Percentiles rank a stretch among this genome's conserved stretches.
Evolutionary conservation across 169 alveolate species (phyloP).

Genomic region (Babesia divergens): DNA sequence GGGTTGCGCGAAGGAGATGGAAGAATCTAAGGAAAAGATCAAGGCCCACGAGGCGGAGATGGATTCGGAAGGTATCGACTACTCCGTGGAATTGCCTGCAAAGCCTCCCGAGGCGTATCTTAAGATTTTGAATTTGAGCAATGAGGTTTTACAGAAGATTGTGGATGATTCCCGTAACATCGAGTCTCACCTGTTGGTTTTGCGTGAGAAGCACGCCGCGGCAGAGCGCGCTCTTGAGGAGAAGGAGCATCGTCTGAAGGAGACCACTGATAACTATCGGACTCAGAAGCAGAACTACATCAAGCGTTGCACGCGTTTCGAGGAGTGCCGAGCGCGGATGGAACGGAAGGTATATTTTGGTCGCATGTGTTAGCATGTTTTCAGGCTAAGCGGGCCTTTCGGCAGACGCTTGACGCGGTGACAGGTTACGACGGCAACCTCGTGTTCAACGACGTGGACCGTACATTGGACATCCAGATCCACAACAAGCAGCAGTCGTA

Average conservation of each 20-base stretch:
- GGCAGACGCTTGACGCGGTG: slow-evolving; percentile 55
- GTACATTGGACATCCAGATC: slow-evolving; percentile 59
- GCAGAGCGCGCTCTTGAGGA: slow-evolving; percentile 36
- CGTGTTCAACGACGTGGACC: slow-evolving; percentile 58
- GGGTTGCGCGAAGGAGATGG: slow-evolving; percentile 23
- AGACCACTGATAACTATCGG: slow-evolving; percentile 48
- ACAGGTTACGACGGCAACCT: slow-evolving; percentile 62
- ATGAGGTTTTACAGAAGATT: slow-evolving; percentile 33
- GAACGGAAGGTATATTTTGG: slow-evolving; percentile 5
- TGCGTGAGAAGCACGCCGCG: slow-evolving; percentile 15
- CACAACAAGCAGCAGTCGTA: slow-evolving; percentile 62
- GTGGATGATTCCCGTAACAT: slow-evolving; percentile 34
- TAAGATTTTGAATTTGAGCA: slow-evolving; percentile 34
- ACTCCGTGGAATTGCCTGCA: slow-evolving; percentile 26
- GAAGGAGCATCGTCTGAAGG: slow-evolving; percentile 30
- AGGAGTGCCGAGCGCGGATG: slow-evolving; percentile 38
- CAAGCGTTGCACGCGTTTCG: slow-evolving; percentile 39
- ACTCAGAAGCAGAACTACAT: slow-evolving; percentile 44
- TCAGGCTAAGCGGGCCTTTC: slow-evolving; percentile 48
- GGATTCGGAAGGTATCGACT: slow-evolving; percentile 51
- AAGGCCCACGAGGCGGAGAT: slow-evolving; percentile 28
- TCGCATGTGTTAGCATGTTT: not conserved
- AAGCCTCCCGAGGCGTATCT: slow-evolving; percentile 53
- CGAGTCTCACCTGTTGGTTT: slow-evolving; percentile 32
- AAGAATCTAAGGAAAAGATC: slow-evolving; percentile 9